Conservation (phyloP, 2,329 filamentous ascomycete species). For the Talaromyces marneffei region DNA sequence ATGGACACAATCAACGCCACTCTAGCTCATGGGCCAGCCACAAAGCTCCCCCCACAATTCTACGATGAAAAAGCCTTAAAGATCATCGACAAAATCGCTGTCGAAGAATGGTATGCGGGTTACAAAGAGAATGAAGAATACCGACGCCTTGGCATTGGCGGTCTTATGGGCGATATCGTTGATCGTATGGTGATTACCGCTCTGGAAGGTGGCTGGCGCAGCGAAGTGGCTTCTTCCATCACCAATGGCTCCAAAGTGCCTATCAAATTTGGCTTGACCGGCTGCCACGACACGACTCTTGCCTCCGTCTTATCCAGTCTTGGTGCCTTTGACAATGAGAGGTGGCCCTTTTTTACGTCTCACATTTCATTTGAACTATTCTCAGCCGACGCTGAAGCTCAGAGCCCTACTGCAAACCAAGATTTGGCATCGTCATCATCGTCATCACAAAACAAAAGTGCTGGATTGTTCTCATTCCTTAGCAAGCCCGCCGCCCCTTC, state of each 20-base stretch:
- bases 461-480: slow-evolving; percentile 30
- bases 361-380: slow-evolving; percentile 91
- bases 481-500: slow-evolving; percentile 17
- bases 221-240: slow-evolving; percentile 48
- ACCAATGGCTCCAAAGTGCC: slow-evolving; percentile 35
- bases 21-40: slow-evolving; percentile 73
- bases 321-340: slow-evolving; percentile 65
- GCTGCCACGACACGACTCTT: slow-evolving; percentile 91
- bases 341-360: slow-evolving; percentile 91
- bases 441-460: slow-evolving; percentile 19
- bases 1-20: slow-evolving; percentile 94
- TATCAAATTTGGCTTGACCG: slow-evolving; percentile 70
- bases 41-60: slow-evolving; percentile 74
- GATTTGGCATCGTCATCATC: slow-evolving; percentile 22
- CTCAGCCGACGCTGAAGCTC: slow-evolving; percentile 33
- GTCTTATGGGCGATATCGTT: slow-evolving; percentile 75
- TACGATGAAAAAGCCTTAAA: slow-evolving; percentile 68
- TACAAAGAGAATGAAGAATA: slow-evolving; percentile 83
- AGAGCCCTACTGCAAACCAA: slow-evolving; percentile 17
- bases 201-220: slow-evolving; percentile 52
- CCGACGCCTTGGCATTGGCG: slow-evolving; percentile 80
- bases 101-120: slow-evolving; percentile 90
- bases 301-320: slow-evolving; percentile 71
- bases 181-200: slow-evolving; percentile 63
- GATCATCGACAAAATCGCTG: slow-evolving; percentile 66